Conservation (phyloP, 2,329 filamentous ascomycete genomes). For the Epichloe hybrida region DNA sequence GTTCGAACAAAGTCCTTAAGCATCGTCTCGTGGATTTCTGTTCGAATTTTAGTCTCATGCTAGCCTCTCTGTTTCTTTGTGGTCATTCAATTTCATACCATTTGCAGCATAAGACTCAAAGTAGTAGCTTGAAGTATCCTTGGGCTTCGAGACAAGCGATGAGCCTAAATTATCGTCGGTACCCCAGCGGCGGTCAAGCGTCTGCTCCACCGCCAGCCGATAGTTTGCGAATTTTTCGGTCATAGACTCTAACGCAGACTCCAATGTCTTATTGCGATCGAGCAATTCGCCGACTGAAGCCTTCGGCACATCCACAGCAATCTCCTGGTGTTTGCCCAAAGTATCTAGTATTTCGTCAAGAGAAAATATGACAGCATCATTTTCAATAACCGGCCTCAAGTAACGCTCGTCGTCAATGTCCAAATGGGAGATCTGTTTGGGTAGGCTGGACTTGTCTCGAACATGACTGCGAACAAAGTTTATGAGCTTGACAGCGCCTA, state of each 20-base stretch:
- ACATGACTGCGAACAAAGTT: slow-evolving; percentile 48
- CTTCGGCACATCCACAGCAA: slow-evolving; percentile 3
- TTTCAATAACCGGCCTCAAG: slow-evolving; percentile 71
- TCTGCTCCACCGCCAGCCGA: slow-evolving; percentile 50
- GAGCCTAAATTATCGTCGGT: slow-evolving; percentile 26
- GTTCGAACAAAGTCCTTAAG: slow-evolving; percentile 81
- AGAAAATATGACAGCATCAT: slow-evolving; percentile 78
- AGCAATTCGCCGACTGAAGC: slow-evolving; percentile 23
- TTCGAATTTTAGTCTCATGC: not conserved
- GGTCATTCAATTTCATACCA: slow-evolving; percentile 30
- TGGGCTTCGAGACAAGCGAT: slow-evolving; percentile 5
- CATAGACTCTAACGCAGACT: slow-evolving; percentile 46
- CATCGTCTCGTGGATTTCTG: slow-evolving; percentile 91
- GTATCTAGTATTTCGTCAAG: slow-evolving; percentile 57
- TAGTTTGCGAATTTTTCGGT: slow-evolving; percentile 52
- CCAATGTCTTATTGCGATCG: slow-evolving; percentile 40
- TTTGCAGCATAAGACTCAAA: slow-evolving; percentile 49
- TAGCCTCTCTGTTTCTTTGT: not conserved
- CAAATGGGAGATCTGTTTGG: slow-evolving; percentile 43
- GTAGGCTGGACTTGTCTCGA: slow-evolving; percentile 30
- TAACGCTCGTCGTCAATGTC: slow-evolving; percentile 67
- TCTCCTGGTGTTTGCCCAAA: slow-evolving; percentile 26
- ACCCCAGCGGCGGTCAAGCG: slow-evolving; percentile 51
- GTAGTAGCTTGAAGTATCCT: slow-evolving; percentile 30
- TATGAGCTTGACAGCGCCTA: slow-evolving; percentile 60